A percentile compares a stretch with the other conserved stretches of the same genome.
phyloP scores from a whole-genome alignment of 345 rosid species.

The Adansonia digitata region DNA sequence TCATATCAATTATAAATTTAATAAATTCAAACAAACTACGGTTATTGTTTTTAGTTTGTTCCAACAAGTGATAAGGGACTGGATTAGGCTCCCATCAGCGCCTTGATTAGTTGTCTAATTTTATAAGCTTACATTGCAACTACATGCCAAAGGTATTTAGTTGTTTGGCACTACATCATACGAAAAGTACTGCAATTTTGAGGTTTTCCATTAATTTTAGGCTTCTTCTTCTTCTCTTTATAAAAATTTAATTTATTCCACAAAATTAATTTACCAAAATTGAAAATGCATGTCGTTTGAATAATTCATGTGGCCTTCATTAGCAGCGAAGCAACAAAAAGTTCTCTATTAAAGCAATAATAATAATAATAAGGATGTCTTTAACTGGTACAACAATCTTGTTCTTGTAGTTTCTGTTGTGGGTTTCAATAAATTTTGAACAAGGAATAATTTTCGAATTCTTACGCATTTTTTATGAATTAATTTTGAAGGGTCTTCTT shows the following conservation, averaged over 20 bases:
- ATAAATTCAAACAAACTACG: too few species aligned
- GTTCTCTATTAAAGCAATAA: background rate
- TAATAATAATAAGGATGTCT: background rate
- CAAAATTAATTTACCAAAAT: background rate
- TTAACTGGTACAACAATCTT: background rate
- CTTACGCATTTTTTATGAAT: background rate
- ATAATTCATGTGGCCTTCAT: background rate
- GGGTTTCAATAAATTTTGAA: background rate
- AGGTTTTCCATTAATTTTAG: background rate
- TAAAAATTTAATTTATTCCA: background rate
- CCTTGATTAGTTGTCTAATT: background rate
- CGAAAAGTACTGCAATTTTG: background rate
- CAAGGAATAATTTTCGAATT: background rate
- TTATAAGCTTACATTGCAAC: background rate
- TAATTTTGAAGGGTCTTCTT: too few species aligned
- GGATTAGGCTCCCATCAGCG: too few species aligned
- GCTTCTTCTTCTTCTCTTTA: background rate
- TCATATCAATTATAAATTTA: too few species aligned
- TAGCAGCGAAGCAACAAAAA: background rate
- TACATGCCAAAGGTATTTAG: too few species aligned
- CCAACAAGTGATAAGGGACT: too few species aligned
- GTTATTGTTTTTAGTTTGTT: too few species aligned
- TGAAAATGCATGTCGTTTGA: background rate
- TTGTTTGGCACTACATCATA: background rate
- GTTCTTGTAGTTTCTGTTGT: background rate